Percentiles rank a stretch among this genome's conserved stretches.
Evolutionary conservation across 371 early-diverging fungal species (phyloP).

Genomic region (Zancudomyces culisetae): DNA sequence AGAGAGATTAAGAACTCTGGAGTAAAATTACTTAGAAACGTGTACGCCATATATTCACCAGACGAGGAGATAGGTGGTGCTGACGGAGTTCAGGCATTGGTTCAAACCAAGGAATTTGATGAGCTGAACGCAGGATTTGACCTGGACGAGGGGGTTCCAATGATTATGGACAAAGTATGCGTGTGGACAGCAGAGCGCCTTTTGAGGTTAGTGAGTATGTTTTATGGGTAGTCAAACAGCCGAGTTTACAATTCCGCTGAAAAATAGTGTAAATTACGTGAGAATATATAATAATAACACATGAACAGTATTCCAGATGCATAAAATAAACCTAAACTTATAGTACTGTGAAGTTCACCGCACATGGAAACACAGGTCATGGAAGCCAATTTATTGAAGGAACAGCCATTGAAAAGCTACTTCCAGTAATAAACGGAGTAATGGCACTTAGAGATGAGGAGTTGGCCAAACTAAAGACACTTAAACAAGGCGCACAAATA

Average conservation of each 20-base stretch:
- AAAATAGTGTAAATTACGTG: no score
- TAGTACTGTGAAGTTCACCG: slow-evolving; percentile 22
- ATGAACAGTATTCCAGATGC: neutral
- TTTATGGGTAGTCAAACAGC: neutral
- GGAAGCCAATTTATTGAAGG: slow-evolving; percentile 52
- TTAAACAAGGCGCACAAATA: no score
- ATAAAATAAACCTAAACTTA: neutral
- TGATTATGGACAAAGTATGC: slow-evolving; percentile 29
- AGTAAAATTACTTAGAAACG: slow-evolving; percentile 32
- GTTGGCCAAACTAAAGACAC: slow-evolving; percentile 24
- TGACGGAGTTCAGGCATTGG: slow-evolving; percentile 46
- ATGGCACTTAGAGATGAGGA: slow-evolving; percentile 33
- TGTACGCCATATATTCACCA: slow-evolving; percentile 53
- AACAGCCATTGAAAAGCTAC: slow-evolving; percentile 41
- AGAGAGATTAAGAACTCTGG: slow-evolving; percentile 31
- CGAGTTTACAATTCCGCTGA: neutral
- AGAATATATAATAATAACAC: no score
- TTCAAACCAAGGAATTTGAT: slow-evolving; percentile 36
- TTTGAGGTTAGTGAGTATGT: slow-evolving; percentile 36
- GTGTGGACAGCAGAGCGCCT: slow-evolving; percentile 62
- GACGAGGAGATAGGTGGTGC: slow-evolving; percentile 68
- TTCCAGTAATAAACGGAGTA: slow-evolving; percentile 33
- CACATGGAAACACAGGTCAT: slow-evolving; percentile 48
- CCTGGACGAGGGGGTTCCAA: slow-evolving; percentile 57
- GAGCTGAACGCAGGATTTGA: slow-evolving; percentile 49